Evolutionary conservation across 805 yeast species (phyloP), one percentile per base, ranked within the genome.

Genomic region (Nakazawaea peltata): DNA sequence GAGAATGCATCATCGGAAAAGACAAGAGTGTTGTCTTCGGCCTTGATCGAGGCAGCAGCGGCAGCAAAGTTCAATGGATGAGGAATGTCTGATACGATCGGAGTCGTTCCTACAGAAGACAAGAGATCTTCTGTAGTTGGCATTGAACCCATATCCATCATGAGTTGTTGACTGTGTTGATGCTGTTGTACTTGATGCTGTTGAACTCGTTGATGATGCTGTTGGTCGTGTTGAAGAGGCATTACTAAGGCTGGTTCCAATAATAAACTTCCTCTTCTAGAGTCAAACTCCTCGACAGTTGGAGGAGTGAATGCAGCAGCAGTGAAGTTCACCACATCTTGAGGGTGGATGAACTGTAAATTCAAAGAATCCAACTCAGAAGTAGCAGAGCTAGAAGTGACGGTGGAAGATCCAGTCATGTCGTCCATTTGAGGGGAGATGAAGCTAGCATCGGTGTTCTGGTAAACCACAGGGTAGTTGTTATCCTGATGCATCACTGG

Each of bases 241-340:
- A 14, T 13, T 10, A 13, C 12, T 6, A 5, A 10, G 9, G 6
- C 12, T 16, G 9, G 17, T 19, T 30, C 41, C 9, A 34, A 26
- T n/a, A n/a, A n/a, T 22, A 37, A 30, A n/a, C 35, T 25, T 10
- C 30, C 23, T 12, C 37, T 30, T 19, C 35, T 34, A 2, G 34
- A 36, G 26, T 18, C n/a, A 8, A 14, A 24, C 22, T 34, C 31
- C 13, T 32, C 32, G 19, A 27, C 15, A 13, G 30, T n/a, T 35
- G 50, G 54, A 3, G 58, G 58, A 14, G 54, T 46, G 38, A 57
- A 52, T 3, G 60, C 58, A 16, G 48, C 37, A 7, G 53, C 55
- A 4, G 57, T 51, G 39, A 53, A 54, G 16, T 27, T 26, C 10
- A 32, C 32, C 16, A 37, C 37, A 19, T 37, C 41, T 21, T 37